Percentiles rank a stretch among this genome's conserved stretches.
Evolutionary conservation across 1,139 yeast species (phyloP).

Genomic region (Magnusiomyces fungicola): DNA sequence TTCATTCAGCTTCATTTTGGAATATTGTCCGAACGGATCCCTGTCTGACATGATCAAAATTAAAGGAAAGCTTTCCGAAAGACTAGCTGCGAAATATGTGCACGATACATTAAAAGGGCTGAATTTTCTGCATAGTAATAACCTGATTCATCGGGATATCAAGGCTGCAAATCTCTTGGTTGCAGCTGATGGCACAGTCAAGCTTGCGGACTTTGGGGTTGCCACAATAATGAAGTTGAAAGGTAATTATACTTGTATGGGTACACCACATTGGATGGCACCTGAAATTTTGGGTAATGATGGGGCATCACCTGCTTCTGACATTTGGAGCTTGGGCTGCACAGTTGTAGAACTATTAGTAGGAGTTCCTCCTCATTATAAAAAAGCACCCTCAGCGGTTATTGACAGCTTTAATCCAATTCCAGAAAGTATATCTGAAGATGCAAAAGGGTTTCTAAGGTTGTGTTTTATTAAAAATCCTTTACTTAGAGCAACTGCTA

Average conservation of each 20-base stretch:
- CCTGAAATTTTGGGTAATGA: slow-evolving; percentile 74
- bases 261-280: slow-evolving; percentile 87
- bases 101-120: slow-evolving; percentile 80
- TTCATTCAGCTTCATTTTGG: slow-evolving; percentile 73
- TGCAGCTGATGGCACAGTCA: slow-evolving; percentile 84
- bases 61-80: slow-evolving; percentile 91
- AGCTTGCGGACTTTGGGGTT: slow-evolving; percentile 91
- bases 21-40: slow-evolving; percentile 96
- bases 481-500: slow-evolving; percentile 50
- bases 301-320: slow-evolving; percentile 80
- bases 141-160: slow-evolving; percentile 84
- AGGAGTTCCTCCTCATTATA: slow-evolving; percentile 37
- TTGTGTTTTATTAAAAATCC: slow-evolving; percentile 80
- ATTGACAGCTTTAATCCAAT: slow-evolving; percentile 75
- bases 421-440: slow-evolving; percentile 51
- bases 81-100: slow-evolving; percentile 72
- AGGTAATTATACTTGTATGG: slow-evolving; percentile 36
- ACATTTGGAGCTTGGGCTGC: slow-evolving; percentile 80
- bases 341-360: slow-evolving; percentile 82
- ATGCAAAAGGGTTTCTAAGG: slow-evolving; percentile 50
- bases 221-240: slow-evolving; percentile 41
- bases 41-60: slow-evolving; percentile 77
- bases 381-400: slow-evolving; percentile 61
- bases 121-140: slow-evolving; percentile 70
- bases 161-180: slow-evolving; percentile 89